Percentiles rank a stretch among this genome's conserved stretches.
Conservation (phyloP, 1,139 yeast species). For the Barnettozyma hawaiiensis region DNA sequence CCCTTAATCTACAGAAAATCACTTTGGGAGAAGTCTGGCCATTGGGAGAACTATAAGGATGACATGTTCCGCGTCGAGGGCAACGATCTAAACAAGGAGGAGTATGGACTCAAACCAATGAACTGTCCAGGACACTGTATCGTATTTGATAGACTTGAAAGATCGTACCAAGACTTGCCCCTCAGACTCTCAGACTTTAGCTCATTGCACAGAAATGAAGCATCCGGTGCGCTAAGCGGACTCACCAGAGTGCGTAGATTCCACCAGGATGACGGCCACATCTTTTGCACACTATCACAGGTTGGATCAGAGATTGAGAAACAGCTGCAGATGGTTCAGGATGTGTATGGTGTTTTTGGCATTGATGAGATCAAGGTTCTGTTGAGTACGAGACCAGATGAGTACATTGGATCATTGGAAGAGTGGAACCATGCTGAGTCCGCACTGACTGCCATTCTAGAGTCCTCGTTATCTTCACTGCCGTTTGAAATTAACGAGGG, state of each 20-base stretch:
- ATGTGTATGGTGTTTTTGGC: constrained; percentile 76
- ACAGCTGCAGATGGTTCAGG: constrained; percentile 69
- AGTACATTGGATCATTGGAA: constrained; percentile 71
- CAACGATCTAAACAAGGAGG: constrained; percentile 42
- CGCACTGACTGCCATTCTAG: constrained; percentile 60
- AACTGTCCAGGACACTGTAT: constrained; percentile 98
- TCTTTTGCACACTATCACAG: constrained; percentile 82
- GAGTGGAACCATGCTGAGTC: constrained; percentile 87
- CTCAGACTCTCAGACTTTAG: constrained; percentile 88
- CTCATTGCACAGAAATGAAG: constrained; percentile 91
- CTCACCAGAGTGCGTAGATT: constrained; percentile 91
- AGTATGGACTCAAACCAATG: constrained; percentile 92
- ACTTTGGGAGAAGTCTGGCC: constrained; percentile 91
- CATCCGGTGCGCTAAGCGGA: constrained; percentile 92
- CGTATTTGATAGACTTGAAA: constrained; percentile 73
- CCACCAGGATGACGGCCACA: constrained; percentile 98
- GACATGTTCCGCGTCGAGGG: constrained; percentile 82
- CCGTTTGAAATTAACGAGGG: constrained; percentile 77
- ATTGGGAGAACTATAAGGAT: constrained; percentile 91
- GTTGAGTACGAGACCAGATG: constrained; percentile 83
- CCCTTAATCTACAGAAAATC: constrained; percentile 84
- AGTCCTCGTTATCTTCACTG: constrained; percentile 51
- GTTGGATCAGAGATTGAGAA: constrained; percentile 71
- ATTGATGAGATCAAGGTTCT: constrained; percentile 60
- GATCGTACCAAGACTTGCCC: constrained; percentile 88